These are phyloP conservation scores for Canavalia ensiformis DNA, from an alignment of 306 rosid species.

Conservation along the genomic window DNA sequence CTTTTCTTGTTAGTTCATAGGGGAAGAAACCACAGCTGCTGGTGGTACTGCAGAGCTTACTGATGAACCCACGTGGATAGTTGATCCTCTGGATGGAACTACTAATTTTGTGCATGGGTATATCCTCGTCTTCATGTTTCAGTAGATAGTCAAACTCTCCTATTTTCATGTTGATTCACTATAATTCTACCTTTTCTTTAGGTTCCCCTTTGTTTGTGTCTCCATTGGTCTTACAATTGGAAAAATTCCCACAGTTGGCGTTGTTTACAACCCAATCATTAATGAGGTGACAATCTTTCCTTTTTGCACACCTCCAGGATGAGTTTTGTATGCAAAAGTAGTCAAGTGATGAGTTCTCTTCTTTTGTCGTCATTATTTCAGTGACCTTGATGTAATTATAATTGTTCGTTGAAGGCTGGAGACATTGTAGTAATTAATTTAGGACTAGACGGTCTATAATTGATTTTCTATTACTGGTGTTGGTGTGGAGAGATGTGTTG, in stretches of 20 bases:
- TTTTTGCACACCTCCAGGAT: not conserved
- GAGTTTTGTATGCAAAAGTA: not conserved
- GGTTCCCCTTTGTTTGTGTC: conserved; percentile 89
- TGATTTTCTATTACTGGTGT: conserved; percentile 15
- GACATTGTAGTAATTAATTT: conserved; percentile 2
- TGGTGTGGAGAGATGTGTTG: conserved; percentile 11
- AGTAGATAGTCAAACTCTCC: conserved; percentile 7
- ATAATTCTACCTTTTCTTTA: conserved; percentile 37
- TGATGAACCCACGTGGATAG: conserved; percentile 88
- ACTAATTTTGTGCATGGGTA: conserved; percentile 95
- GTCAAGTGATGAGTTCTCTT: not conserved
- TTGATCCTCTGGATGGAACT: conserved; percentile 95
- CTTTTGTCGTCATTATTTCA: conserved; percentile 11
- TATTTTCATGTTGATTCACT: conserved; percentile 25
- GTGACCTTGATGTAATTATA: not conserved
- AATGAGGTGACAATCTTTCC: conserved; percentile 69
- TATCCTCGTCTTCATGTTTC: conserved; percentile 30
- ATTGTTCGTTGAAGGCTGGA: conserved; percentile 24
- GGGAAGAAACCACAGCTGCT: conserved; percentile 94
- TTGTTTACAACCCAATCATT: conserved; percentile 87
- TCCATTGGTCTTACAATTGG: conserved; percentile 83
- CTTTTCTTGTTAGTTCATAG: conserved; percentile 69
- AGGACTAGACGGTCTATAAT: conserved; percentile 9
- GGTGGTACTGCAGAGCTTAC: conserved; percentile 73
- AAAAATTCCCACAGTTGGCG: conserved; percentile 85